phyloP scores from a whole-genome alignment of 2,329 filamentous ascomycete species.

The Aspergillus novoparasiticus region DNA sequence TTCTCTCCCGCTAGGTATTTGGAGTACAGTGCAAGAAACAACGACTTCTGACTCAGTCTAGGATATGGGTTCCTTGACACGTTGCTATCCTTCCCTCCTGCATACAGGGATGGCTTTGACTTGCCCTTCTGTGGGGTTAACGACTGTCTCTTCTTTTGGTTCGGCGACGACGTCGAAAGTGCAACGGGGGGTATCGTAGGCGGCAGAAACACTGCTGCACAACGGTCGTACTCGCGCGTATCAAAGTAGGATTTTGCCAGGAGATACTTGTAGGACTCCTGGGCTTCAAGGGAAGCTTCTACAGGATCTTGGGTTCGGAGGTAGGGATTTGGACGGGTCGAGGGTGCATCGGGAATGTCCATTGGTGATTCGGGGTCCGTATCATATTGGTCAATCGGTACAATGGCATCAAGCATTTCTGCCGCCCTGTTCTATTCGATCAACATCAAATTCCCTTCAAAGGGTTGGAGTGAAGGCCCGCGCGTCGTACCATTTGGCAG shows the following conservation, averaged over 20 bases:
- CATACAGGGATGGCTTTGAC: constrained; percentile 54
- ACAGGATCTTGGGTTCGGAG: constrained; percentile 64
- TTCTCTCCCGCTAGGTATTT: constrained; percentile 94
- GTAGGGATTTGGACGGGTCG: constrained; percentile 53
- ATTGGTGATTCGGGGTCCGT: constrained; percentile 62
- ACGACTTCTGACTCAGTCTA: constrained; percentile 79
- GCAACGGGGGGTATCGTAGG: constrained; percentile 72
- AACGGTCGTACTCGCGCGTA: constrained; percentile 91
- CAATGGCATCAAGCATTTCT: constrained; percentile 84
- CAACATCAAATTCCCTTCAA: not conserved
- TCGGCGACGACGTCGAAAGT: constrained; percentile 44
- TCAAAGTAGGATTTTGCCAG: constrained; percentile 94
- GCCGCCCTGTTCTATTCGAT: constrained; percentile 68
- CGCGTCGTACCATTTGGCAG: constrained; percentile 81
- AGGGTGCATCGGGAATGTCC: constrained; percentile 55
- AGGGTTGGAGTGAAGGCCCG: no score
- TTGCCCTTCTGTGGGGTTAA: constrained; percentile 60
- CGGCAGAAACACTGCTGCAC: constrained; percentile 85
- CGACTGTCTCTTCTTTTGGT: constrained; percentile 41
- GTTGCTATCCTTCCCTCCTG: constrained; percentile 38
- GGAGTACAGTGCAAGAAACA: constrained; percentile 90
- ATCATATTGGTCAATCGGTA: constrained; percentile 58
- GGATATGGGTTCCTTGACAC: constrained; percentile 45
- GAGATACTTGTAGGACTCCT: constrained; percentile 80
- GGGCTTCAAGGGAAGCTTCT: constrained; percentile 75